Evolutionary conservation across 805 yeast genomes (phyloP), one percentile per base, ranked within the genome.

Genomic region (Saccharomyces mikatae): DNA sequence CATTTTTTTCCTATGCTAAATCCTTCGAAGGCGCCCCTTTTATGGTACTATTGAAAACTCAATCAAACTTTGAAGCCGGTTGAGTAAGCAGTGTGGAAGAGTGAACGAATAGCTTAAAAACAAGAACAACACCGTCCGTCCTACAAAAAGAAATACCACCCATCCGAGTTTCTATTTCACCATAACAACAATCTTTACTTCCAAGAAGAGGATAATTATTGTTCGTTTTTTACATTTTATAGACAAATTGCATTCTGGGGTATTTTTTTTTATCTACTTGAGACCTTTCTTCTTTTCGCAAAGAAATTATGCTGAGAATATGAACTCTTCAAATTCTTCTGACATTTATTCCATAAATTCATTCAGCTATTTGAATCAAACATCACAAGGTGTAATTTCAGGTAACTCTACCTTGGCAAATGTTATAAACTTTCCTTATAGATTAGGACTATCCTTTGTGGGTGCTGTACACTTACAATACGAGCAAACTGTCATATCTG

Each of bases 291-390:
- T 27, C 21, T 41, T 50, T n/a, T 13, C 44, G 13, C 46, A n/a
- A 11, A 22, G 17, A 46, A 28, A 28, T 6, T 36, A 36, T 36
- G 30, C 48, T 46, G 13, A 26, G 4, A 46, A 26, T 46, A 26
- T 46, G 30, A 46, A 26, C 21, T 46, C 30, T 47, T 14, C 50
- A 6, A 27, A 9, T 24, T 26, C 17, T 32, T 51, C 41, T 9
- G 30, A 51, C 5, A 46, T 21, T 11, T 21, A 32, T 11, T 32
- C 26, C 9, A 24, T 41, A 5, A 48, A 48, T 48, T 22, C 36
- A 13, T 22, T 31, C n/a, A 46, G 62, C n/a, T 68, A 68, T 51
- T 54, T 68, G 10, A 59, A 67, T 51, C 68, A 61, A 48, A 52
- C 63, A 9, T 50, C 58, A 2, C 55, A 57, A 41, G 54, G 49